Percentiles rank a stretch among this genome's conserved stretches.
Conservation (phyloP, 805 yeast genomes). For the Jamesozyma gamospora region DNA sequence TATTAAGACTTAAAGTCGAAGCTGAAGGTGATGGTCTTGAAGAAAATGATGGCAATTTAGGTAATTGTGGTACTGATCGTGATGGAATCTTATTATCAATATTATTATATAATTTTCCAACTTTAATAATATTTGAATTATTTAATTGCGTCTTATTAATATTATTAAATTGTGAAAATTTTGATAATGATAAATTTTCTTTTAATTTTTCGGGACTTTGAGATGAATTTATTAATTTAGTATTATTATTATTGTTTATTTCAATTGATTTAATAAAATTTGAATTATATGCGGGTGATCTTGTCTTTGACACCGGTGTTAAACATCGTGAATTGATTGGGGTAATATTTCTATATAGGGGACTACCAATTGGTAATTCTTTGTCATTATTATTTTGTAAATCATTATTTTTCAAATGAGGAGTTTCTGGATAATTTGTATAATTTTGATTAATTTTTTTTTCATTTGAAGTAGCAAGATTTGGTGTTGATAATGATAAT, state of each 20-base stretch:
- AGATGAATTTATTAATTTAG: neutral
- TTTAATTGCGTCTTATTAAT: too few species aligned
- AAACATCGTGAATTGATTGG: constrained; percentile 9
- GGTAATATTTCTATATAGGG: constrained; percentile 4
- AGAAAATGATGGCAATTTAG: constrained; percentile 17
- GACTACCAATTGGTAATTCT: neutral
- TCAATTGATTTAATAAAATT: neutral
- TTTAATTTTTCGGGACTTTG: neutral
- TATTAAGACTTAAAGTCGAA: neutral
- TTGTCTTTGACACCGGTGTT: neutral
- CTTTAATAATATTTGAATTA: neutral
- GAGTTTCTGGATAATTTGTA: constrained; percentile 25
- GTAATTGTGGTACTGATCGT: constrained; percentile 1
- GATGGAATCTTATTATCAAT: too few species aligned
- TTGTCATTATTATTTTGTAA: neutral
- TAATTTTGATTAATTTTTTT: neutral
- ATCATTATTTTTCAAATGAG: constrained; percentile 8
- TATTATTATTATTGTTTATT: neutral
- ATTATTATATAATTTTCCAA: too few species aligned
- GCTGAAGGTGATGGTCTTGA: constrained; percentile 1
- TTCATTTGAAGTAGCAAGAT: neutral
- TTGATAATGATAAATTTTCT: neutral
- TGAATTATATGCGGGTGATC: constrained; percentile 1
- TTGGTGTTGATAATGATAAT: constrained; percentile 1
- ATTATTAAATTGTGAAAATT: neutral